phyloP scores from a whole-genome alignment of 2,329 filamentous ascomycete genomes.

The Chrysoporthe cubensis region DNA sequence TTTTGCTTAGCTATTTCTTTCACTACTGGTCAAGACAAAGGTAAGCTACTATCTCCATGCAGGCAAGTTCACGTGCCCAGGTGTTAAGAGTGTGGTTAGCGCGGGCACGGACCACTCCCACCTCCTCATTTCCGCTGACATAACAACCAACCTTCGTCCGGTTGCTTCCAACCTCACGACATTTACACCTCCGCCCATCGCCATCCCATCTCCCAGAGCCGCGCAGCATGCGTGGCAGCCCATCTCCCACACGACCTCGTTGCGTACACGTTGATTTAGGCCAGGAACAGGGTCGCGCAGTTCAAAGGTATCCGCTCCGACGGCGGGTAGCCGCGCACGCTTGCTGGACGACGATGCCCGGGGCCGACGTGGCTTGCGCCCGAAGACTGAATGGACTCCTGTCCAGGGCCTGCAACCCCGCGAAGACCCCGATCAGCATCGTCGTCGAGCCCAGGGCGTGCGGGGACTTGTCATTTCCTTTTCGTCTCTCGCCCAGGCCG shows the following conservation, averaged over 20 bases:
- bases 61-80: not conserved
- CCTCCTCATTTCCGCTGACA: slow-evolving; percentile 6
- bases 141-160: not conserved
- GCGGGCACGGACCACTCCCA: slow-evolving; percentile 11
- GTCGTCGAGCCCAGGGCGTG: slow-evolving; percentile 15
- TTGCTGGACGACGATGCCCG: slow-evolving; percentile 15
- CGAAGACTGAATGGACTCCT: slow-evolving; percentile 14
- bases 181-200: not conserved
- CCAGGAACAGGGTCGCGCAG: slow-evolving; percentile 7
- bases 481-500: not conserved
- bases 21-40: no score
- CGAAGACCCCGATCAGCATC: slow-evolving; percentile 1
- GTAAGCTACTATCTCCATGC: not conserved
- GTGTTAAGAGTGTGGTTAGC: not conserved
- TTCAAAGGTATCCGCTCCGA: slow-evolving; percentile 23
- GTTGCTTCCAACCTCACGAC: not conserved
- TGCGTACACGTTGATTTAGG: slow-evolving; percentile 3
- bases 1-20: no score
- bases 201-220: not conserved
- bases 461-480: slow-evolving; percentile 21
- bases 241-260: not conserved
- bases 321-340: slow-evolving; percentile 21
- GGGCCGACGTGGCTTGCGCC: slow-evolving; percentile 1
- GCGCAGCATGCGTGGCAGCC: no score
- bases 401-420: slow-evolving; percentile 5